These are phyloP conservation scores for Candida tropicalis DNA, from an alignment of 1,139 yeast genomes.

Conservation along the genomic window DNA sequence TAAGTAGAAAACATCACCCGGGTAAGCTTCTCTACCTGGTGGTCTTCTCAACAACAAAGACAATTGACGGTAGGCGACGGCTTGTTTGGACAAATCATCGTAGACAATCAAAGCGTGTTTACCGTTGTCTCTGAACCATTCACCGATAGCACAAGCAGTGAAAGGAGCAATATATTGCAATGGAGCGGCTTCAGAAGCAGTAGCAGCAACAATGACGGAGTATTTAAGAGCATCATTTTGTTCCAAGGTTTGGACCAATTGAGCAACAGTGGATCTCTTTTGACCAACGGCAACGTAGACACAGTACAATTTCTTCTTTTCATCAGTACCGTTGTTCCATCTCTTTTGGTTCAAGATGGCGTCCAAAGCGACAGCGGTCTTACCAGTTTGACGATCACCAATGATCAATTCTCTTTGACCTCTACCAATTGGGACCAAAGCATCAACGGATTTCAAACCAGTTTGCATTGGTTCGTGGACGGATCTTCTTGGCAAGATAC, in stretches of 20 bases:
- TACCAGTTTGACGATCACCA: slow-evolving; percentile 99
- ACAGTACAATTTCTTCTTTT: slow-evolving; percentile 98
- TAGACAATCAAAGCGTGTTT: slow-evolving; percentile 95
- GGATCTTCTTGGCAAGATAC: slow-evolving; percentile 99
- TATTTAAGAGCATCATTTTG: slow-evolving; percentile 97
- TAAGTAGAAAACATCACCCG: slow-evolving; percentile 96
- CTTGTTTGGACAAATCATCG: slow-evolving; percentile 99
- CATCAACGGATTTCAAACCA: slow-evolving; percentile 98
- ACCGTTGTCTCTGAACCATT: slow-evolving; percentile 99
- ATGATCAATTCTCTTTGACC: slow-evolving; percentile 99
- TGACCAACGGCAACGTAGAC: slow-evolving; percentile 99
- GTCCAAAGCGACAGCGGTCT: slow-evolving; percentile 98
- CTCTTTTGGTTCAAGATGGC: slow-evolving; percentile 99
- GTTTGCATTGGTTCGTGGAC: slow-evolving; percentile 99
- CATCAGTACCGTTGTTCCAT: slow-evolving; percentile 95
- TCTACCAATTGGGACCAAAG: slow-evolving; percentile 99
- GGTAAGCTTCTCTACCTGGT: slow-evolving; percentile 97
- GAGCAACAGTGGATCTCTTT: slow-evolving; percentile 99
- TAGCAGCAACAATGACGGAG: slow-evolving; percentile 98
- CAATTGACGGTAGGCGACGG: slow-evolving; percentile 99
- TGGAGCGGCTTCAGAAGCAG: slow-evolving; percentile 99
- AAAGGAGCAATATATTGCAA: slow-evolving; percentile 99
- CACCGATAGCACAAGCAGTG: slow-evolving; percentile 99
- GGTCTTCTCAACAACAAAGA: slow-evolving; percentile 97
- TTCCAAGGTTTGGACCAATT: slow-evolving; percentile 98